phyloP scores from a whole-genome alignment of 192 early-diverging fungal genomes.

The Backusella parvicylindrica region DNA sequence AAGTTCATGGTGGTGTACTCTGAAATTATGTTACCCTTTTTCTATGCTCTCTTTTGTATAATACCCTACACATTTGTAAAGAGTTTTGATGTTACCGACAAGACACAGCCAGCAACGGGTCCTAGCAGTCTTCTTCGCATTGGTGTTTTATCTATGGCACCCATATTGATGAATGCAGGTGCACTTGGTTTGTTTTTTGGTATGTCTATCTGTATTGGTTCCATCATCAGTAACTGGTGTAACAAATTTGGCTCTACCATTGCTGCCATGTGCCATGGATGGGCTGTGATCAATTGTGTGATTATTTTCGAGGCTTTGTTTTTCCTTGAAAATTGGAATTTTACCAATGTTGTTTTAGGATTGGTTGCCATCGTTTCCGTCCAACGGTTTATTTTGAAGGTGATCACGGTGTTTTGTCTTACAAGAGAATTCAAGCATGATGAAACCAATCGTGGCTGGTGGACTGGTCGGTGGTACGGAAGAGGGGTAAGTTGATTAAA shows the following conservation, averaged over 20 bases:
- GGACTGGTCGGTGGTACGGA: conserved; percentile 82
- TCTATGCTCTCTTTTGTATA: conserved; percentile 59
- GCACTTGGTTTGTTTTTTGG: conserved; percentile 58
- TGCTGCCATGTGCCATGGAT: conserved; percentile 60
- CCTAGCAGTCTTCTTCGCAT: conserved; percentile 57
- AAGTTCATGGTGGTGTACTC: conserved; percentile 65
- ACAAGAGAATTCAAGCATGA: conserved; percentile 83
- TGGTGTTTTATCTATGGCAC: conserved; percentile 61
- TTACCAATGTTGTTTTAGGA: conserved; percentile 60
- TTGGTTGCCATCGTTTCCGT: conserved; percentile 63
- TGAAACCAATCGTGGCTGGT: conserved; percentile 82
- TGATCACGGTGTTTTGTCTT: conserved; percentile 65
- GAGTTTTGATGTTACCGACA: conserved; percentile 42
- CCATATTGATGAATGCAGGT: conserved; percentile 68
- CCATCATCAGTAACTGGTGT: conserved; percentile 59
- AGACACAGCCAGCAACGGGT: conserved; percentile 19
- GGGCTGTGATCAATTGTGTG: conserved; percentile 61
- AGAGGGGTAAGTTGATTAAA: conserved; percentile 56
- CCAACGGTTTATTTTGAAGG: conserved; percentile 66
- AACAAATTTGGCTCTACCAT: conserved; percentile 71
- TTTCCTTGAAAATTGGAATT: conserved; percentile 65
- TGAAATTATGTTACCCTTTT: conserved; percentile 66
- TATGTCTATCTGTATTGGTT: conserved; percentile 61
- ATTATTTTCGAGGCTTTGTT: conserved; percentile 61
- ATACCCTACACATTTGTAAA: conserved; percentile 67